phyloP scores from a whole-genome alignment of 2,329 filamentous ascomycete genomes.

The Moelleriella libera region DNA sequence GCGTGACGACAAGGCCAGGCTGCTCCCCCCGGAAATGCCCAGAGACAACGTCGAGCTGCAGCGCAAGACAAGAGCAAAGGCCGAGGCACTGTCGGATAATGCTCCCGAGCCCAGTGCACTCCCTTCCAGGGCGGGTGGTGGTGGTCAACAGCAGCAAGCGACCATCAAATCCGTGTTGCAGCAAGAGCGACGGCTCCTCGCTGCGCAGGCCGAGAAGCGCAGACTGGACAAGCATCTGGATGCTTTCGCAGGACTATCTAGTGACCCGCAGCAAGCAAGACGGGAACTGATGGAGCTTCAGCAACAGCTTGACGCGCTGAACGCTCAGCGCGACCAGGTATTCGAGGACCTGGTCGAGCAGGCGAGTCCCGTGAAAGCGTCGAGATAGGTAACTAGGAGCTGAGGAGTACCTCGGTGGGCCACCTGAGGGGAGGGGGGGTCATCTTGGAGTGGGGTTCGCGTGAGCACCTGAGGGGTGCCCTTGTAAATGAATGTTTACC shows the following conservation, averaged over 20 bases:
- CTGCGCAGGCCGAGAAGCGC: constrained; percentile 41
- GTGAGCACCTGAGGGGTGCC: too few species aligned
- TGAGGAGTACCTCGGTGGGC: too few species aligned
- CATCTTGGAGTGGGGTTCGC: too few species aligned
- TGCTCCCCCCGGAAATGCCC: constrained; percentile 38
- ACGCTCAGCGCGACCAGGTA: constrained; percentile 50
- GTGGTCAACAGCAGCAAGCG: constrained; percentile 15
- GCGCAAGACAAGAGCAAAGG: constrained; percentile 53
- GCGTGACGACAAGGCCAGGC: constrained; percentile 10
- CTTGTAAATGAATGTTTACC: too few species aligned
- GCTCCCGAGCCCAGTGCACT: constrained; percentile 19
- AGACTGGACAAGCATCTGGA: constrained; percentile 47
- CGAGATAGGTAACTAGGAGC: too few species aligned
- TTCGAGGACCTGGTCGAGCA: constrained; percentile 61
- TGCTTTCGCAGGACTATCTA: constrained; percentile 58
- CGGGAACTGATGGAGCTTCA: constrained; percentile 56
- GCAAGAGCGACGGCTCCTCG: constrained; percentile 44
- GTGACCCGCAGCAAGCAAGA: constrained; percentile 53
- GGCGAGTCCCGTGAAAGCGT: constrained; percentile 35
- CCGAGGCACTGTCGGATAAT: constrained; percentile 49
- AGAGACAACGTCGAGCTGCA: constrained; percentile 63
- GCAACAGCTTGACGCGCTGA: constrained; percentile 46
- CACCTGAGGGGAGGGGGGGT: too few species aligned
- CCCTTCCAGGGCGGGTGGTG: not conserved
- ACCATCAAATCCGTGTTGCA: constrained; percentile 42